phyloP scores from a whole-genome alignment of 148 eudicot species.

The Polygonum maritimum region DNA sequence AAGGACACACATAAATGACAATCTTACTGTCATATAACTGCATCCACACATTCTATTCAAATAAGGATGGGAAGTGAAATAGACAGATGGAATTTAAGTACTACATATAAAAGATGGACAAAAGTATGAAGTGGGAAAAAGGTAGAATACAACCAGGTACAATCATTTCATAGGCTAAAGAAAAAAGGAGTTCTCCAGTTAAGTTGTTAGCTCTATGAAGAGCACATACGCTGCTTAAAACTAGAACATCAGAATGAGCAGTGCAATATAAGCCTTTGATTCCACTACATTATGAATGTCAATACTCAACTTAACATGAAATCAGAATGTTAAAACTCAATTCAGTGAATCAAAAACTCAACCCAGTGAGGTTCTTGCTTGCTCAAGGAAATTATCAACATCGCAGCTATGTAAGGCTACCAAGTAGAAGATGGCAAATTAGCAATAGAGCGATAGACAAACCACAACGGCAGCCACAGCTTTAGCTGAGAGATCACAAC shows the following conservation, averaged over 20 bases:
- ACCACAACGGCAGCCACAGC: background rate
- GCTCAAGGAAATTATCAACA: background rate
- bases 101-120: background rate
- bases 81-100: background rate
- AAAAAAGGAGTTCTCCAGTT: background rate
- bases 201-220: background rate
- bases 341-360: background rate
- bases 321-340: background rate
- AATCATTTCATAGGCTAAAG: background rate
- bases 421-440: background rate
- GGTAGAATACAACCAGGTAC: background rate
- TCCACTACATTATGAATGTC: background rate
- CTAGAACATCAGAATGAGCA: background rate
- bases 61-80: background rate
- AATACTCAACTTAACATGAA: background rate
- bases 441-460: background rate
- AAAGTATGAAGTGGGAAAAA: background rate
- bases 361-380: background rate
- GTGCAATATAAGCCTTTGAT: background rate
- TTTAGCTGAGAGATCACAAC: background rate
- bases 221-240: background rate
- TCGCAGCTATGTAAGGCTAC: background rate
- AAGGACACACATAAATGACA: background rate
- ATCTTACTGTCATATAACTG: background rate
- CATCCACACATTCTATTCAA: background rate